phyloP scores from a whole-genome alignment of 805 yeast genomes.

The Yamadazyma paraphyllophila region DNA sequence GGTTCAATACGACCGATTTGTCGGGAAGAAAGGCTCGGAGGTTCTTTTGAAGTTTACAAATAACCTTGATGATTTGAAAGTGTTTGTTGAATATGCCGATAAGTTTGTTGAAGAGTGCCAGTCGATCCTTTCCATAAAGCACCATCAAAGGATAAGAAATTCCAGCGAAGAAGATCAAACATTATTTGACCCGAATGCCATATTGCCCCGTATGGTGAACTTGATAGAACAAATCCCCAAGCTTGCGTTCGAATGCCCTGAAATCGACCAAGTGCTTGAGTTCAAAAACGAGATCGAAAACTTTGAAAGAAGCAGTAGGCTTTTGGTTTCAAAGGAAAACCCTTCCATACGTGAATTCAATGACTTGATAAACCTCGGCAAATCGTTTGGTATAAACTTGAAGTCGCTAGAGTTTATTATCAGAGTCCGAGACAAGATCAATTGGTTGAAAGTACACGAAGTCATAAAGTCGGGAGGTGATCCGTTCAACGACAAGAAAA shows the following conservation, averaged over 20 bases:
- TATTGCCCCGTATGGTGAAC: conserved; percentile 24
- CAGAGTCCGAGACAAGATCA: conserved; percentile 32
- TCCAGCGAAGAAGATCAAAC: conserved; percentile 16
- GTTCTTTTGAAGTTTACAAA: conserved; percentile 10
- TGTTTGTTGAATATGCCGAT: conserved; percentile 45
- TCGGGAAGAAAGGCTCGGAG: not conserved
- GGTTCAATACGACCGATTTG: not conserved
- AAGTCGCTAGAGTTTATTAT: conserved; percentile 42
- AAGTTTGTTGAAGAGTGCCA: conserved; percentile 58
- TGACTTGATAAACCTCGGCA: conserved; percentile 56
- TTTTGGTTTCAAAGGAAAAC: conserved; percentile 31
- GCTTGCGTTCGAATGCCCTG: conserved; percentile 53
- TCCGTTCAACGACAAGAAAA: conserved; percentile 37
- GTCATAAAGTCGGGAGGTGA: conserved; percentile 40
- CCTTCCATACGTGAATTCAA: conserved; percentile 45
- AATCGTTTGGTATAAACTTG: conserved; percentile 56
- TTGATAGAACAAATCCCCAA: conserved; percentile 48
- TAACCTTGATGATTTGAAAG: conserved; percentile 29
- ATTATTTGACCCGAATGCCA: conserved; percentile 5
- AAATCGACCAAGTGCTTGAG: conserved; percentile 57
- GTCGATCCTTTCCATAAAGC: conserved; percentile 48
- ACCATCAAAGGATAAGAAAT: conserved; percentile 47
- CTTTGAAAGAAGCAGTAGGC: conserved; percentile 48
- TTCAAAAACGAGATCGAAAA: conserved; percentile 50
- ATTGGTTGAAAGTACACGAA: conserved; percentile 32